Evolutionary conservation across 345 rosid genomes (phyloP).

Genomic region (Eucalyptus sp.): DNA sequence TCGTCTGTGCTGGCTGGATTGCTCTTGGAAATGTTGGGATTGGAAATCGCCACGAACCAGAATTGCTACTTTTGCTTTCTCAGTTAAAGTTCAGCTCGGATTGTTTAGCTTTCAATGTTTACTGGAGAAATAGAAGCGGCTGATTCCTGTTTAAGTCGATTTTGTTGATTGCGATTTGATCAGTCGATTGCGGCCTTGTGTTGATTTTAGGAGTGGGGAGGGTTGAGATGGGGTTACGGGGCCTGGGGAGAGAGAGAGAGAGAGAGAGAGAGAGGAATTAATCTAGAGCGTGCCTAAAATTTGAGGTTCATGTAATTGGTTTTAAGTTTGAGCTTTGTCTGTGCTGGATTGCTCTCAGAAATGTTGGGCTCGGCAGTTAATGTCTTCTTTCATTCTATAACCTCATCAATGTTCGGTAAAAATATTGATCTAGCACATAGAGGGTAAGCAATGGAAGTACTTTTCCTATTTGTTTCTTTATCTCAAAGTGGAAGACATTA

Average conservation of each 20-base stretch:
- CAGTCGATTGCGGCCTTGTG: background rate
- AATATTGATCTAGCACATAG: background rate
- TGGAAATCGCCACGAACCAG: no score
- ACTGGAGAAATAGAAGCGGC: background rate
- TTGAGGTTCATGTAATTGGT: background rate
- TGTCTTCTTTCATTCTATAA: background rate
- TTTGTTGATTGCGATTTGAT: background rate
- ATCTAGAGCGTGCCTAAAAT: background rate
- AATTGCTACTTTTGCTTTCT: background rate
- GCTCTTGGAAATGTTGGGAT: background rate
- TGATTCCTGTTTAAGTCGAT: background rate
- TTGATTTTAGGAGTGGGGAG: background rate
- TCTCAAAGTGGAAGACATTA: background rate
- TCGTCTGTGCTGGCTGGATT: background rate
- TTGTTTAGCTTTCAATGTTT: background rate
- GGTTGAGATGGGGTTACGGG: background rate
- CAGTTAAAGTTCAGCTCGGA: background rate
- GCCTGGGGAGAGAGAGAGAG: background rate
- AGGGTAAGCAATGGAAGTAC: background rate
- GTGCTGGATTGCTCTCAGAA: background rate
- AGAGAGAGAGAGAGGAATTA: background rate
- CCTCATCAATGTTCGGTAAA: background rate
- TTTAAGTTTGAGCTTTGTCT: background rate
- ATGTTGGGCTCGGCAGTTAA: background rate
- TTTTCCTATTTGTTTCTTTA: background rate